Evolutionary conservation across 2,329 filamentous ascomycete genomes (phyloP).

Genomic region (Tolypocladium nubicola): DNA sequence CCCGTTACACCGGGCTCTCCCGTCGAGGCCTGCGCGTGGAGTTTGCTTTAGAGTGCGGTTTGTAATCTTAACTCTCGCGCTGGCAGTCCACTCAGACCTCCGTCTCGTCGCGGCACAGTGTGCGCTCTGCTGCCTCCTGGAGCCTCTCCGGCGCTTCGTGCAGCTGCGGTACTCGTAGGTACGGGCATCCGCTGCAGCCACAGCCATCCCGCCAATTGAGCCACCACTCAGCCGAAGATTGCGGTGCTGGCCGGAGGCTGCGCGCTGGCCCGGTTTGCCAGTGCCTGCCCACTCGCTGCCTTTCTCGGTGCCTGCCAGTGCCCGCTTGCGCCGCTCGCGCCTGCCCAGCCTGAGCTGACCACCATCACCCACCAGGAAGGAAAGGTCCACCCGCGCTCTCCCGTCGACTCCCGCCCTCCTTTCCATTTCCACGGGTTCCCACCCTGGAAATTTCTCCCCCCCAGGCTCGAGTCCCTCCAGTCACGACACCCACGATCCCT

Average conservation of each 20-base stretch:
- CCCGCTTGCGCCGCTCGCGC: neutral
- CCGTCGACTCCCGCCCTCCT: conserved; percentile 6
- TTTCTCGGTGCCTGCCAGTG: too few relatives aligned
- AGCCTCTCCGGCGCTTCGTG: neutral
- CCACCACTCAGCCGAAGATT: neutral
- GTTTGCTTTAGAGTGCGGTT: neutral
- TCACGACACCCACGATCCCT: conserved; percentile 4
- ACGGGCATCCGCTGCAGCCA: neutral
- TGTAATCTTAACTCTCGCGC: neutral
- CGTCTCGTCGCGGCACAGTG: neutral
- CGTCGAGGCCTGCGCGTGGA: neutral
- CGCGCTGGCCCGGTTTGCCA: too few relatives aligned
- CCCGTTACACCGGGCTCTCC: too few relatives aligned
- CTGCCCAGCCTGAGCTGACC: neutral
- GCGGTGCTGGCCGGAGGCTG: neutral
- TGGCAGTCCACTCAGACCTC: neutral
- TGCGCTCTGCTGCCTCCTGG: too few relatives aligned
- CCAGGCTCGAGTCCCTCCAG: neutral
- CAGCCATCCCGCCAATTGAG: neutral
- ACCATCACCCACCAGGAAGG: neutral
- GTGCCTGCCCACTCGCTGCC: too few relatives aligned
- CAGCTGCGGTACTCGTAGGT: neutral
- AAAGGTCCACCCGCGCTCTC: neutral
- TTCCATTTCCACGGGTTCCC: conserved; percentile 8
- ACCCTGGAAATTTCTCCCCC: conserved; percentile 10